A percentile compares a stretch with the other conserved stretches of the same genome.
These are phyloP conservation scores for Tetrapyrgos nigripes DNA, from an alignment of 1,284 basidiomycete species.

Conservation along the genomic window DNA sequence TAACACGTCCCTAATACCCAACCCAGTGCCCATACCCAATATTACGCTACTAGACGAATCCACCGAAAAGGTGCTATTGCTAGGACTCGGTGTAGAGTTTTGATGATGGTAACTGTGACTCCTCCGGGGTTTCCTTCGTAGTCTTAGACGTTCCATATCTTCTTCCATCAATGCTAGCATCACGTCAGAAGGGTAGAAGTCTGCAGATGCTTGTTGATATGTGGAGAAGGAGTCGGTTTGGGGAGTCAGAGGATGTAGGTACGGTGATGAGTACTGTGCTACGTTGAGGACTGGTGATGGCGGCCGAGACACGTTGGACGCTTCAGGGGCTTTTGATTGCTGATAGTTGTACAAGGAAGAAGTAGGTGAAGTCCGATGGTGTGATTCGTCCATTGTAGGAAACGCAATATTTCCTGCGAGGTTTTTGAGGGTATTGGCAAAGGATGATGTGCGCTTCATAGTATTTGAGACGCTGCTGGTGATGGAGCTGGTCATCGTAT, in stretches of 20 bases:
- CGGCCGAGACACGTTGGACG: conserved; percentile 60
- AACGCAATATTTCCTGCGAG: conserved; percentile 77
- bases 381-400: conserved; percentile 61
- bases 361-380: conserved; percentile 53
- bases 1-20: conserved; percentile 73
- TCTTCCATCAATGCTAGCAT: conserved; percentile 90
- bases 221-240: conserved; percentile 35
- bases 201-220: conserved; percentile 42
- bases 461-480: conserved; percentile 68
- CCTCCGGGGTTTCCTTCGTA: conserved; percentile 59
- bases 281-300: conserved; percentile 80
- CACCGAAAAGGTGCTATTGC: conserved; percentile 75
- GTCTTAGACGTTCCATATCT: conserved; percentile 86
- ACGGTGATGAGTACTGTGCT: conserved; percentile 79
- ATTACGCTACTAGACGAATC: conserved; percentile 72
- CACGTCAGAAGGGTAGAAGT: conserved; percentile 75
- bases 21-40: conserved; percentile 77
- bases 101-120: conserved; percentile 43
- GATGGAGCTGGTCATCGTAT: conserved; percentile 66
- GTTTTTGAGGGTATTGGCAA: conserved; percentile 83
- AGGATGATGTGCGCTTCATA: conserved; percentile 81
- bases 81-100: conserved; percentile 62
- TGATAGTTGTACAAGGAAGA: conserved; percentile 28
- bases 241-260: conserved; percentile 57
- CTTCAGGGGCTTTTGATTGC: conserved; percentile 35